A percentile compares a stretch with the other conserved stretches of the same genome.
phyloP scores from a whole-genome alignment of 306 rosid genomes.

The Clitoria ternatea region DNA sequence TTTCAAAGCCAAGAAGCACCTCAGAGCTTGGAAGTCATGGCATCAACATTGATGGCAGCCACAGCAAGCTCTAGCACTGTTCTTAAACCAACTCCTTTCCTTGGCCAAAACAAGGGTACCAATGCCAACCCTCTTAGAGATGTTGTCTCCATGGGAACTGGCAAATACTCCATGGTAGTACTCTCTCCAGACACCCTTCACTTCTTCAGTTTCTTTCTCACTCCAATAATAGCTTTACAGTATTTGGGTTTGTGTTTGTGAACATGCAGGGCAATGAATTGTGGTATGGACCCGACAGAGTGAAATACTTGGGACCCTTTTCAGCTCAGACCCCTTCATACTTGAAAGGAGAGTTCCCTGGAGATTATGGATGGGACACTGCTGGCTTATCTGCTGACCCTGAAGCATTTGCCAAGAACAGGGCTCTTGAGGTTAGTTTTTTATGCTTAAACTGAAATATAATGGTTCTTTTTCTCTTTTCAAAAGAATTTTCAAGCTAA shows the following conservation, averaged over 20 bases:
- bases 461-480: background rate
- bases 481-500: background rate
- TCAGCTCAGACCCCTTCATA: conserved; percentile 89
- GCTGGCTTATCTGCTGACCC: conserved; percentile 91
- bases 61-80: conserved; percentile 62
- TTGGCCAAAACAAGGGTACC: conserved; percentile 55
- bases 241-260: conserved; percentile 13
- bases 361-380: conserved; percentile 91
- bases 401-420: conserved; percentile 85
- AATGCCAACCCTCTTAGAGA: conserved; percentile 58
- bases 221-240: background rate
- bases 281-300: conserved; percentile 93
- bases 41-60: conserved; percentile 68
- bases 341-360: conserved; percentile 77
- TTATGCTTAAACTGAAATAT: background rate
- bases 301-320: conserved; percentile 86
- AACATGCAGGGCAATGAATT: conserved; percentile 55
- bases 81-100: conserved; percentile 66
- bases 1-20: background rate
- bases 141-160: conserved; percentile 68
- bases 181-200: background rate
- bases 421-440: conserved; percentile 88
- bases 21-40: conserved; percentile 36
- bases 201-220: background rate
- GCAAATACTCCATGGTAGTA: conserved; percentile 82